Evolutionary conservation across 2,329 filamentous ascomycete genomes (phyloP), one percentile per base, ranked within the genome.

Genomic region (Hyphodiscus sp.): DNA sequence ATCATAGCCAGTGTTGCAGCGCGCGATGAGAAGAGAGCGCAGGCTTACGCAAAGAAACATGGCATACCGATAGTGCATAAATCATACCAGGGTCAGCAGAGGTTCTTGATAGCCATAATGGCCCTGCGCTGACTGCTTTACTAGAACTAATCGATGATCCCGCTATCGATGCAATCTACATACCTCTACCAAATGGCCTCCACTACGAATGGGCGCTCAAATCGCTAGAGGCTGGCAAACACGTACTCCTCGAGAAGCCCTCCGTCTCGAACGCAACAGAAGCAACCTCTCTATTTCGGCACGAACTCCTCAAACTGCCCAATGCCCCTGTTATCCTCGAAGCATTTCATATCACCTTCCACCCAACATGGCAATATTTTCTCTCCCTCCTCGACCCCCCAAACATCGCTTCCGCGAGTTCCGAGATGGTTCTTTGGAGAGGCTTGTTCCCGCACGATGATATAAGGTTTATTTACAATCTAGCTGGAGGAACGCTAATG

Each of bases 231-330:
- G 73, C 72, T 2, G 75, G 75, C 3, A 81, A 81, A 58, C 77
- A 81, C 58, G 77, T 82, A 19, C 71, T 82, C 0, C 65, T 81
- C 2, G 79, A 81, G 62, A 81, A 81, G 62, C 78, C 78, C 0
- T 70, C 72, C 0, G 71, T 69, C n/a, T 71, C 70, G 23, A 80
- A 78, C 59, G 62, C 67, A 2, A 53, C 48, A 0, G 76, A 82
- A 61, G 77, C 76, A 2, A 61, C 64, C 18, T 57, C 60, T 0
- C 69, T 81, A 16, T 79, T 80, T 61, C 65, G 61, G 29, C 66
- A 68, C 19, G 69, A 71, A 0, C 54, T 70, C 15, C 59, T 74
- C 45, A 55, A 57, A 26, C 48, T 61, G 0, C 63, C 68, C 1
- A 60, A 65, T 16, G 68, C 70, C 0, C 77, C 74, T 0, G 69